Conservation (phyloP, 148 eudicot species). For the Rhododendron williamsianum region DNA sequence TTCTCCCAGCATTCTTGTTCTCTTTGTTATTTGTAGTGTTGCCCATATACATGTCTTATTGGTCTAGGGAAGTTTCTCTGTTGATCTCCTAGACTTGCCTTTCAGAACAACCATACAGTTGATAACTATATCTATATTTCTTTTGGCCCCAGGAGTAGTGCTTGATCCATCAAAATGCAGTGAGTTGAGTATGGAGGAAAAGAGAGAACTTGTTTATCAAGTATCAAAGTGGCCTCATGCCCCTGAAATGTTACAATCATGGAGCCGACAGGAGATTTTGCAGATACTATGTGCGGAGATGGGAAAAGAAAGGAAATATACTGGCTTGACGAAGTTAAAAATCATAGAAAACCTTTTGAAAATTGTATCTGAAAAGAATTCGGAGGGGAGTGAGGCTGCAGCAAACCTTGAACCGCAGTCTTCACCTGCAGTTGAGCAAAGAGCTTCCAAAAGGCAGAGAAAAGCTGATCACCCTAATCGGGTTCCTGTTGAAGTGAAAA, state of each 20-base stretch:
- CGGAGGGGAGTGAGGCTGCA: constrained; percentile 17
- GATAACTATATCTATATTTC: not conserved
- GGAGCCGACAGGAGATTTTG: constrained; percentile 86
- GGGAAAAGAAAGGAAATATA: constrained; percentile 91
- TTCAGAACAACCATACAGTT: not conserved
- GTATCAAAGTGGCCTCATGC: constrained; percentile 65
- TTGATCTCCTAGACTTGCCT: constrained; percentile 6
- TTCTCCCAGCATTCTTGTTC: not conserved
- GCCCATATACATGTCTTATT: not conserved
- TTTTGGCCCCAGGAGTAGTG: constrained; percentile 40
- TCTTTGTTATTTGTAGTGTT: not conserved
- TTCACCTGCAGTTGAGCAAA: constrained; percentile 28
- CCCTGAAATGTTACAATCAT: constrained; percentile 58
- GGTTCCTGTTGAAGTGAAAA: constrained; percentile 25
- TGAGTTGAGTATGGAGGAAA: constrained; percentile 67
- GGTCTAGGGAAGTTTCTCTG: not conserved
- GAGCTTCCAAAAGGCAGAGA: constrained; percentile 48
- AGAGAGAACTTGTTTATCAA: constrained; percentile 64
- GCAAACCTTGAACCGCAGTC: constrained; percentile 19
- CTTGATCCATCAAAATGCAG: constrained; percentile 61
- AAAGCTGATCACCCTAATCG: constrained; percentile 52
- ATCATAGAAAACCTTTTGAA: constrained; percentile 75
- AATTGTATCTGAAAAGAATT: constrained; percentile 59
- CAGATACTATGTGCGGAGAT: constrained; percentile 72
- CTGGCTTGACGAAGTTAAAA: constrained; percentile 72